Conservation (phyloP, 805 yeast species). For the Teunomyces barrocoloradensis region DNA sequence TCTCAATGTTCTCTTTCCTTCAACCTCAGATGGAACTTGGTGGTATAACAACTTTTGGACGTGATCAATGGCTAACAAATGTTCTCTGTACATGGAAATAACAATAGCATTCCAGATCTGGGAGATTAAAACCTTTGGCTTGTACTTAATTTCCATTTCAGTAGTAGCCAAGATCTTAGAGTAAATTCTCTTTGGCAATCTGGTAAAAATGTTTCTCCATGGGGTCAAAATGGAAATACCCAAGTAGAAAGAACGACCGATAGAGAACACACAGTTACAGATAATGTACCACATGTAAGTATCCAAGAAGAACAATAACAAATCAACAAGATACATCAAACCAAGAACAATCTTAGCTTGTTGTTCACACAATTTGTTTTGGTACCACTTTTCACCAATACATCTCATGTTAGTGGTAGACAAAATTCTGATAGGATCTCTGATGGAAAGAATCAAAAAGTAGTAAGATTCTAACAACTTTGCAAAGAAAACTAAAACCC, state of each 20-base stretch:
- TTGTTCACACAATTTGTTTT: slow-evolving; percentile 67
- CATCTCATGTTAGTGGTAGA: slow-evolving; percentile 89
- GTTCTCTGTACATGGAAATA: slow-evolving; percentile 99
- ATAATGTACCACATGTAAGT: slow-evolving; percentile 98
- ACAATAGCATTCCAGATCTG: slow-evolving; percentile 99
- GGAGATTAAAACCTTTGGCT: slow-evolving; percentile 95
- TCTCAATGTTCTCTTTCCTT: slow-evolving; percentile 96
- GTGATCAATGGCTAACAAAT: slow-evolving; percentile 94
- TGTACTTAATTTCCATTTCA: slow-evolving; percentile 98
- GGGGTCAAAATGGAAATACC: slow-evolving; percentile 99
- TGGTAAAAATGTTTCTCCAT: slow-evolving; percentile 97
- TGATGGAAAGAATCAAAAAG: slow-evolving; percentile 82
- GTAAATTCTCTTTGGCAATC: slow-evolving; percentile 98
- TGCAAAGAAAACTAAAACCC: slow-evolving; percentile 88
- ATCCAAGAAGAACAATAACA: slow-evolving; percentile 96
- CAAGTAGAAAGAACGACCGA: slow-evolving; percentile 96
- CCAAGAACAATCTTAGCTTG: slow-evolving; percentile 90
- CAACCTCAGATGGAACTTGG: slow-evolving; percentile 97
- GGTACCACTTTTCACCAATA: slow-evolving; percentile 92
- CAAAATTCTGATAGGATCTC: slow-evolving; percentile 92
- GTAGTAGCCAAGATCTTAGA: slow-evolving; percentile 96
- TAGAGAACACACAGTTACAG: slow-evolving; percentile 91
- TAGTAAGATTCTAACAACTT: slow-evolving; percentile 88
- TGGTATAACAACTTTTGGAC: slow-evolving; percentile 96
- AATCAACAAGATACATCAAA: slow-evolving; percentile 88